phyloP scores from a whole-genome alignment of 805 yeast species.

The Lachancea dasiensis region DNA sequence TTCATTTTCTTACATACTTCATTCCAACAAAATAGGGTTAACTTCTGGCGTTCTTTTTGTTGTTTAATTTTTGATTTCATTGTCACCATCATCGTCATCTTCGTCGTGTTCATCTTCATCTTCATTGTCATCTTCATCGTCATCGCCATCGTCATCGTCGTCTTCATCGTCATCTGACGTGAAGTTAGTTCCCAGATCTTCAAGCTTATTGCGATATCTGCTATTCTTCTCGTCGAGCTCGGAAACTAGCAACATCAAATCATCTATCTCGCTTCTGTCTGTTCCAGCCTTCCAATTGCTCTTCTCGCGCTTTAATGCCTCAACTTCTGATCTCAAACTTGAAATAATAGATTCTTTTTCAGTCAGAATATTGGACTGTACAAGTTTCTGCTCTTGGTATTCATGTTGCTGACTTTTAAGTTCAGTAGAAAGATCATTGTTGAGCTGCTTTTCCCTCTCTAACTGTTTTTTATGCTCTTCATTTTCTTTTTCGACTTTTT shows the following conservation, averaged over 20 bases:
- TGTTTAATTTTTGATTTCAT: no score
- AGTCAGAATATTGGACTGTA: no score
- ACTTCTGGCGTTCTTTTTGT: no score
- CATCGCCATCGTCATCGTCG: slow-evolving; percentile 51
- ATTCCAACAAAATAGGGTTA: no score
- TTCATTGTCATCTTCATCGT: no score
- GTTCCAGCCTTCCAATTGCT: slow-evolving; percentile 10
- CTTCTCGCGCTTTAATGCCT: slow-evolving; percentile 8
- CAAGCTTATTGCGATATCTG: slow-evolving; percentile 48
- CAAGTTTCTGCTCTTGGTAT: slow-evolving; percentile 4
- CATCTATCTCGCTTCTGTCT: slow-evolving; percentile 42
- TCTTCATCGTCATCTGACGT: slow-evolving; percentile 69
- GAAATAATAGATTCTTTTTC: slow-evolving; percentile 3
- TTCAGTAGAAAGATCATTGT: background rate
- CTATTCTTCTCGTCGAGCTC: slow-evolving; percentile 68
- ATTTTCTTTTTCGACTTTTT: background rate
- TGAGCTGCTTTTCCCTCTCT: background rate
- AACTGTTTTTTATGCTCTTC: background rate
- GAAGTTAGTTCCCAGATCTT: slow-evolving; percentile 49
- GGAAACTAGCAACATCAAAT: slow-evolving; percentile 65
- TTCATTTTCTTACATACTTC: no score
- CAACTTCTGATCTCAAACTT: background rate
- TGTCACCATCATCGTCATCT: background rate
- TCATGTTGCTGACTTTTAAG: no score
- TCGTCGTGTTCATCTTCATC: no score